Evolutionary conservation across 2,329 filamentous ascomycete genomes (phyloP), one percentile per base, ranked within the genome.

Genomic region (Thielaviopsis punctulata): DNA sequence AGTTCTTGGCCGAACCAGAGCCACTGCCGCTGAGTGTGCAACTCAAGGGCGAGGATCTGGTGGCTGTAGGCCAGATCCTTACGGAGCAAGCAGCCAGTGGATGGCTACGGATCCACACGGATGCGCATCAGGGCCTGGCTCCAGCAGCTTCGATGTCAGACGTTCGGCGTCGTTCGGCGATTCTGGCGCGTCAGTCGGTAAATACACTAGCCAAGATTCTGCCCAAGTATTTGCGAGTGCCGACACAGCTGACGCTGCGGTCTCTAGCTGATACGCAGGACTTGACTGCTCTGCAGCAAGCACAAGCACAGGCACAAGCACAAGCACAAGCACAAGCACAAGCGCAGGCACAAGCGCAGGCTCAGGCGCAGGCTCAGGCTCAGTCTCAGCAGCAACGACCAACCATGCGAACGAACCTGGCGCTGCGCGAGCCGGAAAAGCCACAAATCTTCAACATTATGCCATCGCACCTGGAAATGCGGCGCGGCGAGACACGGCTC

Each of bases 391-490:
- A 53, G 27, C 49, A 48, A 8, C 45, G 49, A 12, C 10, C 25
- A 30, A 19, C 43, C 12, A 43, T 51, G 19, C 43, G 49, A 21
- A 24, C 41, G 6, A 43, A 43, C 10, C n/a, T 43, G 19, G 15
- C 22, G 13, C 43, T 22, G 7, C 53, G 66, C 1, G 75, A 78
- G 49, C 68, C 71, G 45, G 62, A 70, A 45, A 72, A 70, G 52
- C 66, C 71, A 0, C 74, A 65, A 56, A 65, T 81, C 2, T 83
- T 83, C 57, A 69, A 72, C 41, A 76, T 92, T 2, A 74, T 76
- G 1, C 69, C 79, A 0, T 85, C 86, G 1, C 81, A 85, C 59
- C 68, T 92, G 36, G 80, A 86, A 57, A 70, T 93, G 10, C 80
- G 81, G 48, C 74, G 86, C 51, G 76, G 79, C 19, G 82, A 87